Evolutionary conservation across 441 rosid genomes (phyloP), one percentile per base, ranked within the genome.

Genomic region (Pelargonium exstipulatum): DNA sequence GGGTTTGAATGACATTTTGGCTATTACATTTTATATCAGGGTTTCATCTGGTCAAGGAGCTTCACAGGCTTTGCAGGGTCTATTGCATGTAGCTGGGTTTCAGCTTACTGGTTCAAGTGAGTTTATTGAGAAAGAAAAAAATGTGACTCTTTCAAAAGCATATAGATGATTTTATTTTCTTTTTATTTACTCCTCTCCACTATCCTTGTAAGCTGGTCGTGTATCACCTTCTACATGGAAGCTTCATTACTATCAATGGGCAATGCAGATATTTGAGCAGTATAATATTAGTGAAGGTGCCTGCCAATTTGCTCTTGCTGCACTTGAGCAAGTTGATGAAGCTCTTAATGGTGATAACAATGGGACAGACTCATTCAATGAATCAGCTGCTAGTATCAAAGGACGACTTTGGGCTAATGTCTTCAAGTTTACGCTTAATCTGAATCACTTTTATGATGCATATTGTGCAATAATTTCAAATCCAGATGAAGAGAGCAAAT

Each of bases 261-360:
- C 85, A 53, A 95, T 95, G 99, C 99, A 89, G 76, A 83, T 87
- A 63, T 95, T 95, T 77, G 98, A 95, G 87, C 98, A 85, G 80
- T 88, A 90, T 84, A 83, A 82, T 82, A 78, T 90, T 69, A 86
- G 88, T 72, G 95, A 89, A 79, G 99, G 98, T 74, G 96, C 97
- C 81, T 88, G 83, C 75, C 97, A 89, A 80, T 95, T 95, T 90
- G 95, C 98, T 62, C 91, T 88, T 73, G 98, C 98, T 63, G 98
- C 97, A 75, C 93, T 95, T 76, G 99, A 95, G 89, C 97, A 92
- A 86, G 98, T 92, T 73, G 98, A 95, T 71, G 98, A 92, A 78
- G 92, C 90, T 80, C 80, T 83, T 70, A 67, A 67, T 71, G 83
- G 79, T 65, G 84, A 79, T 76, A 57, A 71, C 60, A n/a, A 45